Evolutionary conservation across 768 basidiomycete species (phyloP), one percentile per base, ranked within the genome.

Genomic region (Boletus fagicola): DNA sequence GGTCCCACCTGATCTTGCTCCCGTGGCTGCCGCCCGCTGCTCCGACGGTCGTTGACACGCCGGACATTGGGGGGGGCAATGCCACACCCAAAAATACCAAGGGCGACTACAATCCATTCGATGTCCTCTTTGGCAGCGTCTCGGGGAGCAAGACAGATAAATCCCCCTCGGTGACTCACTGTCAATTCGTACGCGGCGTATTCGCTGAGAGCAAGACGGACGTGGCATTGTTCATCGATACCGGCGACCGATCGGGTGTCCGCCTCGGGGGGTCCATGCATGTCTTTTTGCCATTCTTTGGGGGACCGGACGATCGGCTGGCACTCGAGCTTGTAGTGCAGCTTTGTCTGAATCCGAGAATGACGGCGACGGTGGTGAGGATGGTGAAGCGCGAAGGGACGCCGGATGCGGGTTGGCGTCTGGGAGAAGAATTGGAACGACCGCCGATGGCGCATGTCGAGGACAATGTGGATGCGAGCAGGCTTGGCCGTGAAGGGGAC

Each of bases 221-320:
- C 65, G 90, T 96, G 22, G 93, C 86, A 1, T 72, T 98, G 11
- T 93, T 88, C 66, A 81, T 98, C 47, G 93, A 97, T 65, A 80
- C 83, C 46, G 80, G 79, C 38, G 74, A 76, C 51, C 64, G 62
- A 10, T 51, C 66, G 33, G 62, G 65, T 0, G 57, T 61, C 43
- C 63, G 48, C 22, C 2, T 55, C 28, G 70, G 70, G 46, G 74
- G 73, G 40, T 70, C 65, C 10, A 80, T 85, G 65, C 90, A 92
- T 66, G 62, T 98, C 15, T 90, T 93, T 73, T 65, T 97, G 13
- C 90, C 93, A 0, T 98, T 98, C 81, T 90, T 93, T 69, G 96
- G 96, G 24, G 96, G 96, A 0, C 89, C 93, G 0, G 96, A 98
- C 70, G 95, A 97, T 68, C 80, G 96, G 3, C 78, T 94, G 18